phyloP scores from a whole-genome alignment of 805 yeast genomes.

The Metschnikowia anglica region DNA sequence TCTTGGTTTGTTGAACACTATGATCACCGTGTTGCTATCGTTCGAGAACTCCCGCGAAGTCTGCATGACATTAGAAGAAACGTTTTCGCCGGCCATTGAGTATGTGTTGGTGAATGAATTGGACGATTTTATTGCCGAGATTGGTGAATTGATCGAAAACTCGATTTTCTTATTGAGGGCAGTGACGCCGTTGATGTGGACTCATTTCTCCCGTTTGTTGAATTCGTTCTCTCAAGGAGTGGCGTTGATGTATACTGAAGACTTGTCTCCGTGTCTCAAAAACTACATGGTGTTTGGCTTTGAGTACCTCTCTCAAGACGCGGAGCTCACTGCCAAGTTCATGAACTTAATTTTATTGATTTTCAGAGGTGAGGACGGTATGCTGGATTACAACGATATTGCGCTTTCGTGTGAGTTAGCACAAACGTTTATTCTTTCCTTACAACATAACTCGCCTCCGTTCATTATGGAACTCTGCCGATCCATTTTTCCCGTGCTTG shows the following conservation, averaged over 20 bases:
- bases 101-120: constrained; percentile 64
- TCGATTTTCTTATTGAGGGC: constrained; percentile 36
- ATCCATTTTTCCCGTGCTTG: constrained; percentile 42
- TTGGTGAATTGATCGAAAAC: constrained; percentile 65
- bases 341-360: constrained; percentile 49
- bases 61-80: constrained; percentile 61
- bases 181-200: constrained; percentile 72
- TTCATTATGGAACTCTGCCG: constrained; percentile 48
- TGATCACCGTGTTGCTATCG: constrained; percentile 76
- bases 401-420: constrained; percentile 60
- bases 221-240: constrained; percentile 39
- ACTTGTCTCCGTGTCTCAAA: constrained; percentile 68
- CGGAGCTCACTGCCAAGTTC: constrained; percentile 48
- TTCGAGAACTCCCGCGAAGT: constrained; percentile 77
- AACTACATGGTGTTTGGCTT: constrained; percentile 62
- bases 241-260: constrained; percentile 71
- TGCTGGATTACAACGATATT: constrained; percentile 54
- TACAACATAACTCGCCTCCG: constrained; percentile 47
- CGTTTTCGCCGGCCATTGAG: constrained; percentile 66
- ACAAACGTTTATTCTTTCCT: constrained; percentile 59
- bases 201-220: constrained; percentile 51
- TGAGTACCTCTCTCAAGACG: constrained; percentile 41
- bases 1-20: constrained; percentile 74
- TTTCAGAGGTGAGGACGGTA: constrained; percentile 45
- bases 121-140: constrained; percentile 73